Base-by-base conservation (phyloP, 148 eudicot genomes). In the Chenopodium berlandieri region DNA sequence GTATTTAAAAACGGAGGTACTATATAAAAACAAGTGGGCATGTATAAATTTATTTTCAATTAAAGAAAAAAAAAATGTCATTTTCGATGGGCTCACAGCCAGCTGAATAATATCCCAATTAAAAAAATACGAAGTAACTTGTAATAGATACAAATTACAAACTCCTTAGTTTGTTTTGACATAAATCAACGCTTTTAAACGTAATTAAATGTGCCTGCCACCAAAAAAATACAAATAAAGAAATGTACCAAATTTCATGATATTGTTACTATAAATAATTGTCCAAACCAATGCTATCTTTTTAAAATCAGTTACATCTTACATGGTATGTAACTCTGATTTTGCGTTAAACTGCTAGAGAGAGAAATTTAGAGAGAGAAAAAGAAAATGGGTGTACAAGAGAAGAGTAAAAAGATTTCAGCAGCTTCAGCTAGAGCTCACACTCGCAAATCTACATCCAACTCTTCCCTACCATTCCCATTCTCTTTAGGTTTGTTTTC, bases 371-470 rank as follows among this genome's bases (percentile, higher is more conserved):
- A 14, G 4, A 25, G 72, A 31, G n/a, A 13, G n/a, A 37, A 47
- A 27, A 47, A 27, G n/a, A 70, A 8, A 14, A 40, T 70, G 73
- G n/a, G 48, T 34, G 73, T 1, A 31, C 47, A 34, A 31, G 40
- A 34, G 22, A 32, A 70, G 73, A 34, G n/a, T 60, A 75, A 20
- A 47, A 76, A 76, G 79, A 76, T 76, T 10, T 60, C 79, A 9
- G 79, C 79, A 7, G 67, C 79, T 31, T 76, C 79, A 16, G 79
- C 79, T 63, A 60, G 79, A n/a, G 40, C 70, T 22, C 79, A 76
- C 79, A 76, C 79, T 27, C 79, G 79, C 79, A 31, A 34, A 34
- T 20, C 70, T 32, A 62, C 37, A 9, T 64, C 79, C 0, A 58
- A 34, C 1, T 56, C 78, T 2, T 56, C 62, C 0, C 13, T 40